Evolutionary conservation across 768 basidiomycete species (phyloP).

Genomic region (Russula olivacea): DNA sequence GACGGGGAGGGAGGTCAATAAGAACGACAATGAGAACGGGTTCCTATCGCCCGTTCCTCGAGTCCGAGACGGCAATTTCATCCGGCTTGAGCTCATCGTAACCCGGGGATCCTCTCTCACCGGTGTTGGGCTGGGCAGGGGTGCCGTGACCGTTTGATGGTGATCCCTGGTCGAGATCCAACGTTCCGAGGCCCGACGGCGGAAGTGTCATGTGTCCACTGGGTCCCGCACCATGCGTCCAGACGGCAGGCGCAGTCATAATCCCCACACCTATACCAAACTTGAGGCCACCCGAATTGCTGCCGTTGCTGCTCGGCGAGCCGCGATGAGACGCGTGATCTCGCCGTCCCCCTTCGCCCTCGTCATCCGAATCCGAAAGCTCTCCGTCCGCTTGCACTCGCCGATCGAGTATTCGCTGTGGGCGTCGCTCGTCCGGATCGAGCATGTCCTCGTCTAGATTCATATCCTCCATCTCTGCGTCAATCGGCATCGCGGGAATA

Average conservation of each 20-base stretch:
- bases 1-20: neutral
- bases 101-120: slow-evolving; percentile 10
- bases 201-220: slow-evolving; percentile 35
- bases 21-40: neutral
- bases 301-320: slow-evolving; percentile 37
- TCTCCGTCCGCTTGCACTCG: slow-evolving; percentile 81
- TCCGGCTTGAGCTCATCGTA: slow-evolving; percentile 18
- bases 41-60: slow-evolving; percentile 23
- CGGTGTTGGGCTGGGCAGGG: slow-evolving; percentile 4
- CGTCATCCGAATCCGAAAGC: slow-evolving; percentile 96
- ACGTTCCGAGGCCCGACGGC: slow-evolving; percentile 15
- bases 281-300: slow-evolving; percentile 35
- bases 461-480: slow-evolving; percentile 75
- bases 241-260: slow-evolving; percentile 52
- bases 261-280: slow-evolving; percentile 69
- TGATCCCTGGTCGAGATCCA: slow-evolving; percentile 21
- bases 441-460: slow-evolving; percentile 80
- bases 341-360: slow-evolving; percentile 82
- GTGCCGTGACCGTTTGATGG: slow-evolving; percentile 1
- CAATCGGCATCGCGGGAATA: slow-evolving; percentile 77
- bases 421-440: slow-evolving; percentile 68
- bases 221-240: slow-evolving; percentile 68
- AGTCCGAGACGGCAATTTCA: slow-evolving; percentile 23
- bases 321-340: slow-evolving; percentile 51
- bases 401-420: slow-evolving; percentile 71